These are phyloP conservation scores for Globisporangium ultimum DNA, from an alignment of 352 stramenopile species.

Conservation along the genomic window DNA sequence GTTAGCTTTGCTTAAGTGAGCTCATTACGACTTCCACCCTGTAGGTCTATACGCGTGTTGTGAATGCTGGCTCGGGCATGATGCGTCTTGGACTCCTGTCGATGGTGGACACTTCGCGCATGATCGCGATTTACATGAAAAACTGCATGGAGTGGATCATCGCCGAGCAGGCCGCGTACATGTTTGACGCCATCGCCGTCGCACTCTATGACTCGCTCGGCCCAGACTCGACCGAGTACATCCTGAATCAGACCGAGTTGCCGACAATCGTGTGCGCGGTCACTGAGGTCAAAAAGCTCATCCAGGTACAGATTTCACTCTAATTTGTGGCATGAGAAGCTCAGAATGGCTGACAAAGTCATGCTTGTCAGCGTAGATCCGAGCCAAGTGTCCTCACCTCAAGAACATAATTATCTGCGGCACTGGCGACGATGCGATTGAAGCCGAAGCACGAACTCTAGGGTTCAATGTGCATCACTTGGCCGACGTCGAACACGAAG, in stretches of 20 bases:
- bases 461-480: conserved; percentile 42
- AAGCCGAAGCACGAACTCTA: conserved; percentile 24
- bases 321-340: background rate
- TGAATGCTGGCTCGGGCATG: conserved; percentile 38
- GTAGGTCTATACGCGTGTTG: conserved; percentile 27
- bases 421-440: conserved; percentile 27
- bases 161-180: conserved; percentile 81
- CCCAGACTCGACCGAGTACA: conserved; percentile 62
- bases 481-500: conserved; percentile 35
- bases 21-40: too few species aligned
- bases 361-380: conserved; percentile 8
- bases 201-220: conserved; percentile 83
- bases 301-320: conserved; percentile 16
- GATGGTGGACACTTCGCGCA: conserved; percentile 30
- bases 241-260: conserved; percentile 75
- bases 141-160: conserved; percentile 97
- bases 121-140: conserved; percentile 95
- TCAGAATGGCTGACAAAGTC: conserved; percentile 3
- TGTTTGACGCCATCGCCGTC: conserved; percentile 36
- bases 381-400: conserved; percentile 40
- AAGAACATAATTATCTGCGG: conserved; percentile 46
- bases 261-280: conserved; percentile 63
- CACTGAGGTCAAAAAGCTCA: conserved; percentile 47
- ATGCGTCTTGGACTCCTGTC: conserved; percentile 44
- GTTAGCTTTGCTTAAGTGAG: too few species aligned